These are phyloP conservation scores for Cryptosporidium viatorum DNA, from an alignment of 169 alveolate species.

Conservation along the genomic window DNA sequence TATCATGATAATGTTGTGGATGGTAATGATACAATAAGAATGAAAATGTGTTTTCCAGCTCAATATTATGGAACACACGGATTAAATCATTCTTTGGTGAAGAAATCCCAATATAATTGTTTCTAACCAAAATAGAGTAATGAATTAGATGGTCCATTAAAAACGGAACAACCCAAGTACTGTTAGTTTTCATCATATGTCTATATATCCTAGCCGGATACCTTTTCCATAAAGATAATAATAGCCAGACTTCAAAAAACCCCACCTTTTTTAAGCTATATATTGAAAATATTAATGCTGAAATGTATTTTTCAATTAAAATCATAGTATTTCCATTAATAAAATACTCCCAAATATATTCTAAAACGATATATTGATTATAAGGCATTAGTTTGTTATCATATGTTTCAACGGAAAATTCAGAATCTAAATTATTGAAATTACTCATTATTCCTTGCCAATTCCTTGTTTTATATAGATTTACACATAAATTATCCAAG, in stretches of 20 bases:
- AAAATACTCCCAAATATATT: conserved; percentile 53
- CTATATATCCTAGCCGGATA: conserved; percentile 52
- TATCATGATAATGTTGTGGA: conserved; percentile 70
- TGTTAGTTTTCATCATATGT: conserved; percentile 33
- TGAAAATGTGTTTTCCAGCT: conserved; percentile 52
- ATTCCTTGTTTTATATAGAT: conserved; percentile 20
- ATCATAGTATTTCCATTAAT: conserved; percentile 44
- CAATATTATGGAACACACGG: conserved; percentile 29
- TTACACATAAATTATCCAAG: conserved; percentile 29
- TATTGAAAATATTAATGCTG: conserved; percentile 27
- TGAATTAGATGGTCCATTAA: conserved; percentile 48
- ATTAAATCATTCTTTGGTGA: background rate
- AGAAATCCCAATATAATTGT: background rate
- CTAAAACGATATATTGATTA: conserved; percentile 52
- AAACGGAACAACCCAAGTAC: conserved; percentile 35
- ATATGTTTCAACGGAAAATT: background rate
- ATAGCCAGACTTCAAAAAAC: conserved; percentile 35
- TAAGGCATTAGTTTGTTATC: conserved; percentile 22
- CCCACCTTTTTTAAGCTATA: background rate
- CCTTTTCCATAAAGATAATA: conserved; percentile 67
- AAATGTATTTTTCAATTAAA: conserved; percentile 47
- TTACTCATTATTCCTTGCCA: conserved; percentile 47
- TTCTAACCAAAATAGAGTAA: conserved; percentile 36
- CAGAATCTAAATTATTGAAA: background rate
- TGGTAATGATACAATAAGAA: conserved; percentile 50